phyloP scores from a whole-genome alignment of 441 rosid species.

The Populus hybrid region DNA sequence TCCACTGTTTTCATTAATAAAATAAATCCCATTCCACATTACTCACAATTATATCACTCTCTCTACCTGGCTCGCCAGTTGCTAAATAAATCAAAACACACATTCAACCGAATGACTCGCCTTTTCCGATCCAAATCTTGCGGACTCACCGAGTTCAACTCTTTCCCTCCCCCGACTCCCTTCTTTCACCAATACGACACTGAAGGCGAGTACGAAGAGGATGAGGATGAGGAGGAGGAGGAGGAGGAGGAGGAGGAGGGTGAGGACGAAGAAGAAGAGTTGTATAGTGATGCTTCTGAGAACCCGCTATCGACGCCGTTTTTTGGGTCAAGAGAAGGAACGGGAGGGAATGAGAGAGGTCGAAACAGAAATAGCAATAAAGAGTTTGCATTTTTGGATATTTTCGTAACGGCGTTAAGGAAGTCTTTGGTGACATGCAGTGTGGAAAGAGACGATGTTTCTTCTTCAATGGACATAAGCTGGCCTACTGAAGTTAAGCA shows the following conservation, averaged over 20 bases:
- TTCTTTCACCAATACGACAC: constrained; percentile 19
- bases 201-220: not conserved
- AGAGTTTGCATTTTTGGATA: constrained; percentile 51
- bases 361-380: constrained; percentile 20
- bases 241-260: constrained; percentile 26
- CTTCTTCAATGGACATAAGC: constrained; percentile 62
- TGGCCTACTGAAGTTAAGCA: constrained; percentile 89
- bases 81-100: not conserved
- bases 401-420: constrained; percentile 68
- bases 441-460: constrained; percentile 54
- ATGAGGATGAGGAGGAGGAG: constrained; percentile 22
- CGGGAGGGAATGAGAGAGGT: constrained; percentile 5
- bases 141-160: constrained; percentile 39
- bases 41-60: not conserved
- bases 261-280: constrained; percentile 1
- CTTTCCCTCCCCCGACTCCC: constrained; percentile 30
- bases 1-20: not conserved
- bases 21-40: not conserved
- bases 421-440: constrained; percentile 76
- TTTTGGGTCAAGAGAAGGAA: constrained; percentile 33
- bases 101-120: constrained; percentile 43
- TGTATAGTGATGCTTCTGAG: constrained; percentile 21
- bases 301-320: constrained; percentile 49
- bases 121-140: constrained; percentile 79
- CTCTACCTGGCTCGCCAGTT: not conserved